Conservation (phyloP, 2,329 filamentous ascomycete genomes). For the Zarea fungicola region DNA sequence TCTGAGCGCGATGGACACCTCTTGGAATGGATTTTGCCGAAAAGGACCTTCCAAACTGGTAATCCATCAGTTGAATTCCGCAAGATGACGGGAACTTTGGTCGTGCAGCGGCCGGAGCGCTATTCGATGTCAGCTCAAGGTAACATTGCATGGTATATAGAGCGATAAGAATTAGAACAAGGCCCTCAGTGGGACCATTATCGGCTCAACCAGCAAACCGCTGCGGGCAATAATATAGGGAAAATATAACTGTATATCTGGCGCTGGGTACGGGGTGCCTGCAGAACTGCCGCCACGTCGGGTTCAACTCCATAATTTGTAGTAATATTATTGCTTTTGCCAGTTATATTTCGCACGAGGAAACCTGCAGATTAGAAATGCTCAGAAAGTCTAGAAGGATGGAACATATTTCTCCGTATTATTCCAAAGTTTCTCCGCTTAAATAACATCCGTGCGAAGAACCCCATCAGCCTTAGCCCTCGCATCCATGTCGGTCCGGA, state of each 20-base stretch:
- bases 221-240: background rate
- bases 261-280: too few species aligned
- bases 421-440: conserved; percentile 7
- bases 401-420: conserved; percentile 5
- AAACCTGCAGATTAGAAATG: too few species aligned
- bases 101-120: conserved; percentile 1
- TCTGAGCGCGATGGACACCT: too few species aligned
- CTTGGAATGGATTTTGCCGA: background rate
- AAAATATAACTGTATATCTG: too few species aligned
- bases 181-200: background rate
- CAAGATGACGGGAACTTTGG: background rate
- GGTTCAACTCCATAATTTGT: too few species aligned
- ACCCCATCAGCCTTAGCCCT: background rate
- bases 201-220: background rate
- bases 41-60: background rate
- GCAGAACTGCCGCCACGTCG: too few species aligned
- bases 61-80: conserved; percentile 1
- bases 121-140: conserved; percentile 6
- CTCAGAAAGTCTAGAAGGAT: background rate
- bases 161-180: conserved; percentile 11
- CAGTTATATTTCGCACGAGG: too few species aligned
- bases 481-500: background rate
- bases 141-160: conserved; percentile 10
- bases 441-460: too few species aligned
- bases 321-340: too few species aligned